These are phyloP conservation scores for Prunus mira DNA, from an alignment of 306 rosid genomes.

Conservation along the genomic window DNA sequence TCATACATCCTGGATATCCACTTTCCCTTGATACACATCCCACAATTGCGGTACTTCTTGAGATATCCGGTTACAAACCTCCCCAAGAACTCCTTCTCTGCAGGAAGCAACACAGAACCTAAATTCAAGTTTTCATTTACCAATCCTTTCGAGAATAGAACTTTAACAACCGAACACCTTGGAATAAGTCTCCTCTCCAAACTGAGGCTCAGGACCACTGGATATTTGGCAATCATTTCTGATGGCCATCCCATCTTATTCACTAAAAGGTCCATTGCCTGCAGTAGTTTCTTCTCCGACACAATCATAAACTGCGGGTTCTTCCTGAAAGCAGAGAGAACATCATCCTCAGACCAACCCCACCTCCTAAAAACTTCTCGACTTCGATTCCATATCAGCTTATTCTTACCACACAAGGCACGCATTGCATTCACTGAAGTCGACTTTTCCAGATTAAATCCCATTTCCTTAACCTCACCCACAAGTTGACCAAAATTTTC, in stretches of 20 bases:
- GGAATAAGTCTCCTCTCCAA: constrained; percentile 39
- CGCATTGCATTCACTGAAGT: constrained; percentile 23
- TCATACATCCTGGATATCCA: not conserved
- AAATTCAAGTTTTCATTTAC: not conserved
- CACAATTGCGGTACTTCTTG: not conserved
- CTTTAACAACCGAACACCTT: constrained; percentile 27
- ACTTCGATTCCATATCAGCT: constrained; percentile 35
- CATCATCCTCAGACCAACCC: constrained; percentile 49
- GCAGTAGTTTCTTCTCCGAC: constrained; percentile 30
- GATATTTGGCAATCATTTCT: constrained; percentile 6
- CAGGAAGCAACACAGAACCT: not conserved
- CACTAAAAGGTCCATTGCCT: constrained; percentile 32
- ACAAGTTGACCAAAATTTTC: not conserved
- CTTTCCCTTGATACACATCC: constrained; percentile 18
- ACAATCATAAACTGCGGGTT: constrained; percentile 28
- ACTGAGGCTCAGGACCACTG: constrained; percentile 10
- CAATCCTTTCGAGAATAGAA: constrained; percentile 29
- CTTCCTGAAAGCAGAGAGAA: constrained; percentile 26
- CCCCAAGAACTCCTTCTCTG: constrained; percentile 21
- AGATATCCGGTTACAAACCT: constrained; percentile 18
- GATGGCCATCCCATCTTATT: constrained; percentile 26
- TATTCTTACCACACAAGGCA: constrained; percentile 3
- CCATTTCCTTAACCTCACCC: constrained; percentile 34
- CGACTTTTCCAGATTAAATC: constrained; percentile 19
- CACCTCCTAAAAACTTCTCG: constrained; percentile 34